Percentiles rank a stretch among this genome's conserved stretches.
Conservation (phyloP, 768 basidiomycete genomes). For the Clavulina sp. region DNA sequence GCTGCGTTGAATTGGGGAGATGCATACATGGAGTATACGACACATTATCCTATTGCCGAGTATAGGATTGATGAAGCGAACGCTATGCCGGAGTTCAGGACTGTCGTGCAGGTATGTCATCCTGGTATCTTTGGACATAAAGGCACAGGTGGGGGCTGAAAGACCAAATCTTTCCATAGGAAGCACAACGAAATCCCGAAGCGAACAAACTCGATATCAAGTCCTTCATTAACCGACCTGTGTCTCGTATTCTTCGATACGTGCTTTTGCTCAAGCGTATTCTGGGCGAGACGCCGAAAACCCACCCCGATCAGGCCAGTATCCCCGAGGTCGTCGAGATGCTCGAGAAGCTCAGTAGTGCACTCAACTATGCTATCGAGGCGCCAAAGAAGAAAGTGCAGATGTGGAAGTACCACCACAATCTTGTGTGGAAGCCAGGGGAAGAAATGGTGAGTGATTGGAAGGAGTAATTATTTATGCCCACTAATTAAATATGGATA, state of each 20-base stretch:
- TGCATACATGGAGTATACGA: slow-evolving; percentile 82
- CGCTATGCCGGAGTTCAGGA: slow-evolving; percentile 63
- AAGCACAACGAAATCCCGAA: slow-evolving; percentile 39
- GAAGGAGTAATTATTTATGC: not conserved
- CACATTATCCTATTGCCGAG: slow-evolving; percentile 85
- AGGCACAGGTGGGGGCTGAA: slow-evolving; percentile 14
- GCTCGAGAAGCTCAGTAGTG: slow-evolving; percentile 72
- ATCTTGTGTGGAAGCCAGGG: slow-evolving; percentile 62
- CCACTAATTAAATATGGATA: not conserved
- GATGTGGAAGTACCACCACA: slow-evolving; percentile 69
- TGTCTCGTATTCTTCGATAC: slow-evolving; percentile 78
- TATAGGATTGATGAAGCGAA: slow-evolving; percentile 79
- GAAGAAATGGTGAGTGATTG: slow-evolving; percentile 39
- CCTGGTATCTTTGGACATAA: slow-evolving; percentile 16
- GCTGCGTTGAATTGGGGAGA: slow-evolving; percentile 86
- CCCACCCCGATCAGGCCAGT: slow-evolving; percentile 63
- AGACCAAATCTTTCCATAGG: not conserved
- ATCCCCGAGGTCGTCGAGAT: slow-evolving; percentile 79
- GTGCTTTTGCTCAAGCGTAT: slow-evolving; percentile 70
- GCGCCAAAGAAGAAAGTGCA: slow-evolving; percentile 81
- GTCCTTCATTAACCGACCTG: slow-evolving; percentile 81
- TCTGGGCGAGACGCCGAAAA: slow-evolving; percentile 50
- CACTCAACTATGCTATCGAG: slow-evolving; percentile 71
- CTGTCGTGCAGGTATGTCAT: slow-evolving; percentile 53
- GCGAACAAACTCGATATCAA: slow-evolving; percentile 81